phyloP scores from a whole-genome alignment of 768 basidiomycete genomes.

The Podaxis mareebaensis region DNA sequence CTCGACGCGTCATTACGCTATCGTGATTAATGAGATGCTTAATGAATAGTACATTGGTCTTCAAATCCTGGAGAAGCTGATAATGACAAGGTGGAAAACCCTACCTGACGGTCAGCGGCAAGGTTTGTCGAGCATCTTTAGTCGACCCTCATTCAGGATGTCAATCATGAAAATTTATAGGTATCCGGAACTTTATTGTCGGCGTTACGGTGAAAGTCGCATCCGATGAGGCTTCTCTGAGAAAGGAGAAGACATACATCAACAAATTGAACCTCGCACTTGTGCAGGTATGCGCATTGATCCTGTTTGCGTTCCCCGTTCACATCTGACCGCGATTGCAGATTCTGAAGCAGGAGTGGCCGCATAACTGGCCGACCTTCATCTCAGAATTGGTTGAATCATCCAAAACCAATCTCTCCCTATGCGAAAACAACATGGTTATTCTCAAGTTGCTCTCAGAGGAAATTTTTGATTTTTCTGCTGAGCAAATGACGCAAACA shows the following conservation, averaged over 20 bases:
- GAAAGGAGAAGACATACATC: slow-evolving; percentile 91
- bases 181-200: slow-evolving; percentile 96
- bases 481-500: slow-evolving; percentile 97
- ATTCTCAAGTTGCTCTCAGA: slow-evolving; percentile 97
- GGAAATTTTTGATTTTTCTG: slow-evolving; percentile 98
- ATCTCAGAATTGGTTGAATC: slow-evolving; percentile 97
- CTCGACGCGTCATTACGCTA: slow-evolving; percentile 5
- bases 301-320: slow-evolving; percentile 2
- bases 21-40: slow-evolving; percentile 16
- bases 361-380: slow-evolving; percentile 98
- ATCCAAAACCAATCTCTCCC: slow-evolving; percentile 91
- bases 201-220: slow-evolving; percentile 91
- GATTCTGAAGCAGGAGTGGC: slow-evolving; percentile 99
- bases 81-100: slow-evolving; percentile 94
- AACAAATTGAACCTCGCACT: slow-evolving; percentile 97
- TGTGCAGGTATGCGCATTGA: slow-evolving; percentile 67
- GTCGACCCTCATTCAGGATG: background rate
- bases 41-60: slow-evolving; percentile 84
- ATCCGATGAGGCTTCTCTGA: slow-evolving; percentile 84
- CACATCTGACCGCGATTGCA: slow-evolving; percentile 33
- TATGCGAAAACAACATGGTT: slow-evolving; percentile 99
- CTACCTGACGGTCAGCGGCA: slow-evolving; percentile 92
- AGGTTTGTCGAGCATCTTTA: slow-evolving; percentile 45
- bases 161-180: slow-evolving; percentile 34
- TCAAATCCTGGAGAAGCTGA: slow-evolving; percentile 95